Conservation (phyloP, 2,329 filamentous ascomycete genomes). For the Dactylellina haptotyla region DNA sequence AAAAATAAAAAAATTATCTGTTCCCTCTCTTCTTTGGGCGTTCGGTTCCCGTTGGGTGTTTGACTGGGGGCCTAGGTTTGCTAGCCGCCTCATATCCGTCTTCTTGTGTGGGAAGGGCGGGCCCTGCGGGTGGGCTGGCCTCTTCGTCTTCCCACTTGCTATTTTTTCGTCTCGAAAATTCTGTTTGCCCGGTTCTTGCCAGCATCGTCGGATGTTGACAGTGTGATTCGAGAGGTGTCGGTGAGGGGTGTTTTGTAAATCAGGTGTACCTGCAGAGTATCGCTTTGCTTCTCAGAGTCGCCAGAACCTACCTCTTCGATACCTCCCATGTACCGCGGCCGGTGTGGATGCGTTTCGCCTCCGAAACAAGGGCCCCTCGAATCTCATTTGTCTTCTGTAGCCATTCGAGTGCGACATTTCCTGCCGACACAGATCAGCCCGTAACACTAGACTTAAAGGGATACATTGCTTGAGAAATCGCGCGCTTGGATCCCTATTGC, state of each 20-base stretch:
- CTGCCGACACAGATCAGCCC: constrained; percentile 53
- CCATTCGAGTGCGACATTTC: constrained; percentile 51
- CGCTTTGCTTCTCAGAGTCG: constrained; percentile 7
- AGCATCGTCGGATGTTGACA: constrained; percentile 32
- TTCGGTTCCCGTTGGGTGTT: constrained; percentile 10
- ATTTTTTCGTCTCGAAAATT: not conserved
- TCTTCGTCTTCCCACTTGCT: not conserved
- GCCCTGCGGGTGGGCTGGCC: constrained; percentile 10
- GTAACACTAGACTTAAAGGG: constrained; percentile 47
- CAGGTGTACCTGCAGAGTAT: constrained; percentile 37
- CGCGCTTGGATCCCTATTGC: constrained; percentile 49
- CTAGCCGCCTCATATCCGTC: constrained; percentile 45
- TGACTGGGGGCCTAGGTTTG: constrained; percentile 28
- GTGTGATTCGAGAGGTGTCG: constrained; percentile 20
- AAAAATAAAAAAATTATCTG: constrained; percentile 11
- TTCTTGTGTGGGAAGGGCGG: constrained; percentile 22
- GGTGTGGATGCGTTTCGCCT: constrained; percentile 52
- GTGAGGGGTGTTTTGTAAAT: constrained; percentile 27
- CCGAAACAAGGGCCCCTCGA: constrained; percentile 51
- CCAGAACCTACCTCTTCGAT: constrained; percentile 28
- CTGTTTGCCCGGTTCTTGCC: constrained; percentile 3
- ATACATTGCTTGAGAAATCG: constrained; percentile 46
- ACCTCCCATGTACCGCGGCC: constrained; percentile 41
- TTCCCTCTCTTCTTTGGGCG: constrained; percentile 10
- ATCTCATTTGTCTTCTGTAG: constrained; percentile 53